Evolutionary conservation across 768 basidiomycete species (phyloP), one percentile per base, ranked within the genome.

Genomic region (Rubroboletus satanas): DNA sequence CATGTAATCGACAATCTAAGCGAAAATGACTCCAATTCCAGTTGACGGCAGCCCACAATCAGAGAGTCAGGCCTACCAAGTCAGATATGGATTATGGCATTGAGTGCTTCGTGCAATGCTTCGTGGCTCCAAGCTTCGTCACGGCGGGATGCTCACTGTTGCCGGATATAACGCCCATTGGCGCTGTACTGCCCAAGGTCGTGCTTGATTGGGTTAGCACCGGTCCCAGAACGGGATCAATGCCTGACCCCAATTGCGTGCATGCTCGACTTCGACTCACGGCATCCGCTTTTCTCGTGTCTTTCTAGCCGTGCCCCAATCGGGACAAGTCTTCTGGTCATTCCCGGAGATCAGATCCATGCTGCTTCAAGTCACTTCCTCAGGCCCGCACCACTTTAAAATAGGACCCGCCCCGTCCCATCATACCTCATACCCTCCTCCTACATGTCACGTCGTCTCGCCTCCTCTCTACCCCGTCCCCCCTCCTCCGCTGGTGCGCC

Each of bases 361-460:
- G 46, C 44, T 57, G 21, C 21, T 21, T 21, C 21, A 21, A 21
- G 54, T 59, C 57, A 56, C 48, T 3, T 26, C 52, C 50, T 43
- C 63, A 64, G 38, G 54, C 59, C 66, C 60, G 55, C 52, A 54
- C 60, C 41, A 28, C 60, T 59, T 66, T 64, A 67, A 65, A 58
- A 51, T 49, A 53, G 32, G 36, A 49, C 17, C 28, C 23, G 17
- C 8, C 17, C 18, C 44, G 5, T 6, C 65, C 54, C 70, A 68
- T 68, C 70, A 28, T n/a, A 14, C n/a, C 45, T 43, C 33, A 29
- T 31, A 41, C 48, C 5, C 37, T 10, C 29, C 9, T n/a, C 45
- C 45, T 14, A 55, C 68, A 88, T 88, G 87, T 83, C 86, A 38
- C 84, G 85, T 42, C 73, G 82, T 66, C 73, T 75, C 37, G 69